Evolutionary conservation across 208 protist genomes (phyloP).

Genomic region (Leishmania turanica): DNA sequence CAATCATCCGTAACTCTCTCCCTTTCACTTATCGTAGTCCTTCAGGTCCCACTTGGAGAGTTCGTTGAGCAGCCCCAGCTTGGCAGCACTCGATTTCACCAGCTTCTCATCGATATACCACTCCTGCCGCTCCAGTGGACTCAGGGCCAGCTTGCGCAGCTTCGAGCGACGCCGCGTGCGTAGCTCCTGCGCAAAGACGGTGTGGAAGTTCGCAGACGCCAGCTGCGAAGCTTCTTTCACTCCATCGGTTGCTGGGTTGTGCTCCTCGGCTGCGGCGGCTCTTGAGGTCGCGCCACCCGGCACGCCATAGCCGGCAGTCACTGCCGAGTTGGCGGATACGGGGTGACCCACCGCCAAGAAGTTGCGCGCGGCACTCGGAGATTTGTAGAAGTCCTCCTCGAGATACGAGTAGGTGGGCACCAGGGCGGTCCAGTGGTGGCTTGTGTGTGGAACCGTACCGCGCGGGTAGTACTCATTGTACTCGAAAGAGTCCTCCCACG

Average conservation of each 20-base stretch:
- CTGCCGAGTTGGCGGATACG: constrained; percentile 3
- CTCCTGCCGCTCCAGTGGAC: constrained; percentile 70
- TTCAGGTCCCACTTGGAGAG: constrained; percentile 74
- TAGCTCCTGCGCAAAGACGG: constrained; percentile 69
- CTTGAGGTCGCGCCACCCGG: neutral
- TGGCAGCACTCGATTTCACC: constrained; percentile 64
- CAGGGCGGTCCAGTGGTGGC: constrained; percentile 75
- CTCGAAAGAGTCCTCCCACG: constrained; percentile 82
- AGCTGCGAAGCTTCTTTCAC: constrained; percentile 14
- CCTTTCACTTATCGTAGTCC: constrained; percentile 60
- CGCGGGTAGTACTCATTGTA: constrained; percentile 79
- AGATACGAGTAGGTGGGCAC: constrained; percentile 78
- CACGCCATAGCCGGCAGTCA: neutral
- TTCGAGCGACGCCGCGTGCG: constrained; percentile 47
- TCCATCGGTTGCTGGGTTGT: neutral
- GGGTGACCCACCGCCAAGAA: constrained; percentile 63
- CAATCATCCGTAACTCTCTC: neutral
- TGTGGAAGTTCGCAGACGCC: constrained; percentile 38
- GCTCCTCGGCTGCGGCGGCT: neutral
- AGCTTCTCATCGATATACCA: constrained; percentile 90
- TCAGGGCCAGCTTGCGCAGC: constrained; percentile 71
- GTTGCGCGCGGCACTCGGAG: constrained; percentile 34
- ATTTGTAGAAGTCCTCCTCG: constrained; percentile 65
- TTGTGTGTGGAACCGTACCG: constrained; percentile 33
- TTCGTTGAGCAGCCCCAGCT: constrained; percentile 84